Base-by-base conservation (phyloP, 768 basidiomycete genomes). In the Tylopilus sp. region DNA sequence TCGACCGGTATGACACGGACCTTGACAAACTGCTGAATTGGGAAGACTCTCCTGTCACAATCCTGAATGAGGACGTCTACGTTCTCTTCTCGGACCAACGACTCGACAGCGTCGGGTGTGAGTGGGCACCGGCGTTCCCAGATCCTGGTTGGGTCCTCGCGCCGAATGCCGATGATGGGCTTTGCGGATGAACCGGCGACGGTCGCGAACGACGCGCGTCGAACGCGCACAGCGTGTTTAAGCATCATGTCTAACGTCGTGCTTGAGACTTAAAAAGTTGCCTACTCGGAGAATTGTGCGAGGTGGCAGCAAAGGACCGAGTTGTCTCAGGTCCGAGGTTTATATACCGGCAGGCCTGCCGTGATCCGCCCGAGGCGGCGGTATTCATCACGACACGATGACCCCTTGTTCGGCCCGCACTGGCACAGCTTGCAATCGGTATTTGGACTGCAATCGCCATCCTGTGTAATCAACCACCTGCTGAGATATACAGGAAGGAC, bases 111-210 rank as follows among this genome's bases (percentile, higher is more conserved):
- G 4, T 79, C 78, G 1, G 94, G 94, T 0, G 88, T 90, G 40
- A 97, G 72, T 3, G 94, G 92, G 26, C 79, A 82, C 17, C 94
- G 78, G 9, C 94, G 78, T 65, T 95, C 94, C 92, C 92, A 97
- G 49, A 90, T 81, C 46, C 94, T 74, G 26, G 69, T 57, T 0
- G 88, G 84, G 63, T 95, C 88, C 66, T 97, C 94, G 35, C 86
- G 80, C 17, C 90, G 73, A 22, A 86, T 76, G 18, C 84, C 85
- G 13, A 86, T 56, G 20, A 71, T 75, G 18, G 76, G 68, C 48
- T 62, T 66, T 21, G 58, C 51, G n/a, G 63, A 40, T 9, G 67
- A 55, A 46, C 61, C 41, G 8, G 54, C 38, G 26, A 41, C 36
- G 1, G 59, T 66, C 20, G 56, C 45, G 30, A 66, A 55, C n/a